phyloP scores from a whole-genome alignment of 2,329 filamentous ascomycete genomes.

The Cytospora schulzeri region DNA sequence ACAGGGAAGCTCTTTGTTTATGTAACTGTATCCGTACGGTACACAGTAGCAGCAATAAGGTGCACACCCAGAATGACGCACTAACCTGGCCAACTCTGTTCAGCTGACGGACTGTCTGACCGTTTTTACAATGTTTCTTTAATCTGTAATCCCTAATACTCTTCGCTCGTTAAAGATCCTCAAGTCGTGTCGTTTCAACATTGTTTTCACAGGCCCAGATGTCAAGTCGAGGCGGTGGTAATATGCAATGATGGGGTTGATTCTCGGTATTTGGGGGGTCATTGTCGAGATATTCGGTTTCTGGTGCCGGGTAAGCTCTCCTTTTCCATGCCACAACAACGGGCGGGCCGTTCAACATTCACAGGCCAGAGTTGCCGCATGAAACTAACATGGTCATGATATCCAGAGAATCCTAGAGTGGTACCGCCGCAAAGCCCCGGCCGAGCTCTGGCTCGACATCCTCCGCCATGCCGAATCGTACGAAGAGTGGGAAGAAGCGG shows the following conservation, averaged over 20 bases:
- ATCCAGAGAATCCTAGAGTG: constrained; percentile 67
- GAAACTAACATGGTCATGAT: constrained; percentile 1
- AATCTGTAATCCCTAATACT: not conserved
- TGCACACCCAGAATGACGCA: not conserved
- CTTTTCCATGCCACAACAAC: constrained; percentile 23
- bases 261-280: constrained; percentile 57
- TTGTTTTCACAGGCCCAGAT: constrained; percentile 9
- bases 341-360: not conserved
- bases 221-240: not conserved
- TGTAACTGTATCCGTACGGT: not conserved
- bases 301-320: constrained; percentile 60
- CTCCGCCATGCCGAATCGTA: constrained; percentile 70
- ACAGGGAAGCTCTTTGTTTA: no score
- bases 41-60: not conserved
- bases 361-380: no score
- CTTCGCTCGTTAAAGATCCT: not conserved
- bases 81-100: not conserved
- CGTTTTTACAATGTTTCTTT: not conserved
- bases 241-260: constrained; percentile 32
- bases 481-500: constrained; percentile 86
- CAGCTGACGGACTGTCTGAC: not conserved
- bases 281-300: constrained; percentile 63
- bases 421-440: constrained; percentile 66
- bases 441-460: constrained; percentile 65
- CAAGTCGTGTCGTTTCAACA: not conserved